Conservation (phyloP, 2,329 filamentous ascomycete genomes). For the Ophiosphaerella herpotricha region DNA sequence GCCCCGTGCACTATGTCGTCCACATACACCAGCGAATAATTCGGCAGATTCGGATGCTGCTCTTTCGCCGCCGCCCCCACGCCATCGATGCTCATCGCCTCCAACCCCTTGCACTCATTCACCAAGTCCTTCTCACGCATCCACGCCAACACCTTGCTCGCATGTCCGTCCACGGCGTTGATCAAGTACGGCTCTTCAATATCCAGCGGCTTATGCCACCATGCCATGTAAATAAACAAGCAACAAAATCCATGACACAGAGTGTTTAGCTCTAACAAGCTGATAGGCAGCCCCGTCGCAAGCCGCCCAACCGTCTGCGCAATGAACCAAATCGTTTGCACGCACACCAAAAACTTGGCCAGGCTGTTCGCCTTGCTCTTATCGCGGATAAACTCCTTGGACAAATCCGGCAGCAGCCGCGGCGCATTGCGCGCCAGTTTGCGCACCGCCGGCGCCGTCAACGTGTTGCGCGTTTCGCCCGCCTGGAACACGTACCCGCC, state of each 20-base stretch:
- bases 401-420: background rate
- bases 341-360: constrained; percentile 21
- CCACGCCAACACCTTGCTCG: background rate
- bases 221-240: constrained; percentile 34
- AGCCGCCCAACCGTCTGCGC: constrained; percentile 25
- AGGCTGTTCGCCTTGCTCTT: constrained; percentile 12
- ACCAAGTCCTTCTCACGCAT: background rate
- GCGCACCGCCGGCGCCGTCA: background rate
- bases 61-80: too few relatives aligned
- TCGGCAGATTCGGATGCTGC: too few relatives aligned
- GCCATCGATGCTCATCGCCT: too few relatives aligned
- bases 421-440: background rate
- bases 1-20: too few relatives aligned
- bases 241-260: constrained; percentile 53
- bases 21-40: too few relatives aligned
- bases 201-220: constrained; percentile 37
- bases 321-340: constrained; percentile 34
- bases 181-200: constrained; percentile 15
- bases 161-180: background rate
- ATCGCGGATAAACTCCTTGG: constrained; percentile 4
- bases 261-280: constrained; percentile 65
- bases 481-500: constrained; percentile 7
- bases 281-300: constrained; percentile 27
- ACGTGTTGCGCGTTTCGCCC: background rate
- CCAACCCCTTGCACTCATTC: too few relatives aligned